Evolutionary conservation across 2,329 filamentous ascomycete species (phyloP).

Genomic region (Tympanopsis confertula): DNA sequence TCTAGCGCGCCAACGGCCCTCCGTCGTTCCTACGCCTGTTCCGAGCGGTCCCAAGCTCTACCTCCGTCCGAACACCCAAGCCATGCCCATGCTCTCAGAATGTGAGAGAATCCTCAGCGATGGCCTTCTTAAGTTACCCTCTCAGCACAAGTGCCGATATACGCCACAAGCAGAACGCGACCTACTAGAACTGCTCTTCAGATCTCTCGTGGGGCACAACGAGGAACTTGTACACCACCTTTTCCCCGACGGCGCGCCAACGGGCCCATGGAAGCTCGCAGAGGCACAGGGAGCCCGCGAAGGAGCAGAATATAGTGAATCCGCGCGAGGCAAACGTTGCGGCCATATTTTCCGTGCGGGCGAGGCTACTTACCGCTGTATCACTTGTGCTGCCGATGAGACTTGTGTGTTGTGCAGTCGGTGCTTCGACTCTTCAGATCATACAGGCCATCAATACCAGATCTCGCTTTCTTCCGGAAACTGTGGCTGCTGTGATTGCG

Average conservation of each 20-base stretch:
- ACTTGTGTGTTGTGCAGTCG: slow-evolving; percentile 89
- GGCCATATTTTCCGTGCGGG: slow-evolving; percentile 94
- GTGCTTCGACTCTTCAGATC: slow-evolving; percentile 92
- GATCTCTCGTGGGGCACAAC: slow-evolving; percentile 68
- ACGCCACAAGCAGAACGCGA: slow-evolving; percentile 57
- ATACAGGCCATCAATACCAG: slow-evolving; percentile 82
- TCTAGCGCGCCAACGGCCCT: too few relatives aligned
- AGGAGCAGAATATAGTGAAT: slow-evolving; percentile 87
- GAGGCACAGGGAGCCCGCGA: slow-evolving; percentile 86
- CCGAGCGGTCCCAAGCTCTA: too few relatives aligned
- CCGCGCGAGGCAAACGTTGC: slow-evolving; percentile 82
- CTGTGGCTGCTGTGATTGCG: slow-evolving; percentile 93
- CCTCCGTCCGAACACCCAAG: too few relatives aligned
- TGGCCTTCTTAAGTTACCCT: slow-evolving; percentile 68
- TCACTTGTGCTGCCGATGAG: slow-evolving; percentile 87
- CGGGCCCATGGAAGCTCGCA: slow-evolving; percentile 56
- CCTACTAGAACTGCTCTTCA: slow-evolving; percentile 73
- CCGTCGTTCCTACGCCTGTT: too few relatives aligned
- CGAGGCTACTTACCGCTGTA: slow-evolving; percentile 87
- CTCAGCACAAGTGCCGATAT: slow-evolving; percentile 65
- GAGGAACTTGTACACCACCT: slow-evolving; percentile 66
- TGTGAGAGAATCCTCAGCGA: slow-evolving; percentile 76
- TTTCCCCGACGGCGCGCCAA: slow-evolving; percentile 61
- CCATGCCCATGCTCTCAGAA: background rate
- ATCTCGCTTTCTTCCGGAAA: slow-evolving; percentile 82